Evolutionary conservation across 768 basidiomycete species (phyloP).

Genomic region (Hysterangium stoloniferum): DNA sequence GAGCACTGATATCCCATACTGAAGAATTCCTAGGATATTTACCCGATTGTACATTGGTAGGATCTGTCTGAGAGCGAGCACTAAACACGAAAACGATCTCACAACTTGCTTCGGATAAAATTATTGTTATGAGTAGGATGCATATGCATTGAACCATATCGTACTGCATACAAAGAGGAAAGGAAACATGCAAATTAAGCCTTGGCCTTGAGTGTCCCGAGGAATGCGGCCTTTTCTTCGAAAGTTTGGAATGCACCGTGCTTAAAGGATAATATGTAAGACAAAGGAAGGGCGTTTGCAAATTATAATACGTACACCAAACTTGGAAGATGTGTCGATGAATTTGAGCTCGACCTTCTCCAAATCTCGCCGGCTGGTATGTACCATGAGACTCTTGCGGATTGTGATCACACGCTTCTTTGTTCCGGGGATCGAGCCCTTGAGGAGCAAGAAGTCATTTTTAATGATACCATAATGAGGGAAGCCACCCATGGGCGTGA

Average conservation of each 20-base stretch:
- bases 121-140: not conserved
- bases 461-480: slow-evolving; percentile 98
- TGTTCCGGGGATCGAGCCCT: slow-evolving; percentile 92
- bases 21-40: no score
- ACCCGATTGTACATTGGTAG: no score
- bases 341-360: slow-evolving; percentile 98
- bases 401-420: slow-evolving; percentile 98
- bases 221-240: slow-evolving; percentile 94
- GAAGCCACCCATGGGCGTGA: slow-evolving; percentile 99
- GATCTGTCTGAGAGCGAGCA: no score
- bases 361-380: slow-evolving; percentile 91
- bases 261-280: slow-evolving; percentile 29
- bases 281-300: not conserved
- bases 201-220: slow-evolving; percentile 83
- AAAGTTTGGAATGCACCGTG: slow-evolving; percentile 96
- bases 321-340: slow-evolving; percentile 97
- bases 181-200: slow-evolving; percentile 45
- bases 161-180: slow-evolving; percentile 14
- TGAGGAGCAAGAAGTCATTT: slow-evolving; percentile 97
- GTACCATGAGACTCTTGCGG: slow-evolving; percentile 94
- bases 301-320: slow-evolving; percentile 58
- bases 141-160: slow-evolving; percentile 3
- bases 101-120: no score
- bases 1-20: no score
- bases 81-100: no score